phyloP scores from a whole-genome alignment of 768 basidiomycete species.

The Russula olivacea region DNA sequence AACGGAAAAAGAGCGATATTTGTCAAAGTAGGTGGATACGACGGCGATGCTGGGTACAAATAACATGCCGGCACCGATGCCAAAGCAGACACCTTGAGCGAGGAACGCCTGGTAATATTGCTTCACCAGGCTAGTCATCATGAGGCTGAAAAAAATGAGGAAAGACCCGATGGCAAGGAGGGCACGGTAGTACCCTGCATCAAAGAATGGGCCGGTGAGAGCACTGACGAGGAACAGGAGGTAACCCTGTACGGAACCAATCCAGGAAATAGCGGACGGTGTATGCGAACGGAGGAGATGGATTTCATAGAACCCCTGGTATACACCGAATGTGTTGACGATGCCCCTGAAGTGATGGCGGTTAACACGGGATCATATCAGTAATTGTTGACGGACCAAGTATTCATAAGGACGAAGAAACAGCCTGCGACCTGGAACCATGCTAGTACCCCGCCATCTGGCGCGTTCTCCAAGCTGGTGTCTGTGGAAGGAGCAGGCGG shows the following conservation, averaged over 20 bases:
- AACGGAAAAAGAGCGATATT: conserved; percentile 39
- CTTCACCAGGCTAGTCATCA: conserved; percentile 24
- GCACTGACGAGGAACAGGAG: conserved; percentile 21
- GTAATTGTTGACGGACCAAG: conserved; percentile 11
- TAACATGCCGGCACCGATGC: conserved; percentile 40
- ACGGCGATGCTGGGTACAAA: conserved; percentile 42
- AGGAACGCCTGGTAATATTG: conserved; percentile 37
- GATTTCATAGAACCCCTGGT: conserved; percentile 22
- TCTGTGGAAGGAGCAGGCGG: not conserved
- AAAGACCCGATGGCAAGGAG: conserved; percentile 25
- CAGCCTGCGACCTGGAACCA: conserved; percentile 23
- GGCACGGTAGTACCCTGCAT: conserved; percentile 23
- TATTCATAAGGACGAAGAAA: conserved; percentile 25
- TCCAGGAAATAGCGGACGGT: conserved; percentile 26
- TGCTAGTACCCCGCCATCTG: conserved; percentile 21
- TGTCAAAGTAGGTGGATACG: conserved; percentile 42
- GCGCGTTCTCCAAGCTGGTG: not conserved
- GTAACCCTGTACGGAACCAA: conserved; percentile 25
- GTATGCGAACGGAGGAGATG: conserved; percentile 12
- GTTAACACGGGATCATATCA: not conserved
- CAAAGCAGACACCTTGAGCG: conserved; percentile 41
- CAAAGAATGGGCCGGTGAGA: conserved; percentile 24
- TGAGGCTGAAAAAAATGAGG: conserved; percentile 20
- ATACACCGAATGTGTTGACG: conserved; percentile 25
- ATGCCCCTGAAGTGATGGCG: conserved; percentile 19